Base-by-base conservation (phyloP, 163 green algal species). In the Prototheca stagnorum region DNA sequence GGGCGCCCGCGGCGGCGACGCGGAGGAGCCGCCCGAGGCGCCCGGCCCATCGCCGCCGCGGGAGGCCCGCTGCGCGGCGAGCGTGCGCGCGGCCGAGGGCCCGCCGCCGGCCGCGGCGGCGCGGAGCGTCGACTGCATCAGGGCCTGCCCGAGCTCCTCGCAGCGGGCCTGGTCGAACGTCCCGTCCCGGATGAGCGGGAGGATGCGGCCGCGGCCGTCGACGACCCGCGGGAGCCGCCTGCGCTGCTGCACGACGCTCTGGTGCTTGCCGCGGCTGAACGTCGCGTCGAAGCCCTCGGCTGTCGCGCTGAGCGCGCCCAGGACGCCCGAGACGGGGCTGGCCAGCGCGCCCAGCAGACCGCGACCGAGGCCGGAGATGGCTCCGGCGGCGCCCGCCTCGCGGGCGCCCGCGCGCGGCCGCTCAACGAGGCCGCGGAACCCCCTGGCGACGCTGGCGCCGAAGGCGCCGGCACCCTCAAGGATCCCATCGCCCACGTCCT, bases 331-430 rank as follows among this genome's bases (percentile, higher is more conserved):
- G 6, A 93, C 53, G 2, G 84, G 80, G 27, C 82, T 69, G 3
- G 74, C 75, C 6, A 80, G 71, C 5, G 62, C 77, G 12, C 85
- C 85, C 5, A 93, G 57, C 6, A 95, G 15, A 2, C 86, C 86
- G 53, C 74, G 74, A 7, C 54, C 80, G 14, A 93, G 46, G 16
- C 86, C 86, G 26, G 54, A 73, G 2, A 92, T 42, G 36, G 93
- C 89, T 25, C 71, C 71, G 62, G 54, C 44, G 39, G 90, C 49
- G 17, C 85, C 85, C 11, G 59, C 54, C 35, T 64, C 33, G 51
- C 77, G 60, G 2, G 78, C 79, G 4, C 86, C 86, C 51, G 86
- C 53, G 34, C 93, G 24, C 12, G 86, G 86, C 65, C 86, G 84
- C 23, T 68, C 62, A 14, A 94, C 53, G 5, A 95, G 68, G 22